Conservation (phyloP, 768 basidiomycete genomes). For the Hydnomerulius pinastri region DNA sequence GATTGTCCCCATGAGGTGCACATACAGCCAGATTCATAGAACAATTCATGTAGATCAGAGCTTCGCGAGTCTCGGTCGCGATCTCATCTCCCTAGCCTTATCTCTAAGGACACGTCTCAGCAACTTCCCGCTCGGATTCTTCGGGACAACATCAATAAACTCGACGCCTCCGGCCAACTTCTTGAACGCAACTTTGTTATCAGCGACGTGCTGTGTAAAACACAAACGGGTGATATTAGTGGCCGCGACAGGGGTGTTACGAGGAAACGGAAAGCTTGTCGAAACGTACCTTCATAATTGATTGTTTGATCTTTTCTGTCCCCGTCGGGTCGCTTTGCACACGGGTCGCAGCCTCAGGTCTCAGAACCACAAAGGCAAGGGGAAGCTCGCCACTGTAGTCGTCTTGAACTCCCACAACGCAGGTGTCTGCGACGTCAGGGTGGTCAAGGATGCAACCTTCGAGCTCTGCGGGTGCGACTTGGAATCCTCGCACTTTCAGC, state of each 20-base stretch:
- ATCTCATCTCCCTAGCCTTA: conserved; percentile 36
- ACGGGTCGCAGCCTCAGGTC: conserved; percentile 38
- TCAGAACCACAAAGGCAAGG: conserved; percentile 65
- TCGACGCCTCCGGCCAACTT: conserved; percentile 61
- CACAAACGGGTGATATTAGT: background rate
- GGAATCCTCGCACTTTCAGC: conserved; percentile 60
- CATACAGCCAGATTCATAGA: too few species aligned
- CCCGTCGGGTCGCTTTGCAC: conserved; percentile 33
- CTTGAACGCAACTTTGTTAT: conserved; percentile 62
- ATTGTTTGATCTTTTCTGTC: conserved; percentile 36
- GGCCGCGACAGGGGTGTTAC: too few species aligned
- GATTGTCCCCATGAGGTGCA: too few species aligned
- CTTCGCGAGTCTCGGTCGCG: conserved; percentile 23
- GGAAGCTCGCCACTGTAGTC: conserved; percentile 80
- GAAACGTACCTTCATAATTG: conserved; percentile 57
- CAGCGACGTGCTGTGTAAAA: conserved; percentile 51
- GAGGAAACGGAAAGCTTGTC: too few species aligned
- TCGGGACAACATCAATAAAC: conserved; percentile 63
- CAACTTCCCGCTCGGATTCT: conserved; percentile 73
- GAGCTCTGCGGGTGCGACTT: conserved; percentile 67
- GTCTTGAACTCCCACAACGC: conserved; percentile 68
- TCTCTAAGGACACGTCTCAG: conserved; percentile 57
- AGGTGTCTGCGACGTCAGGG: conserved; percentile 59
- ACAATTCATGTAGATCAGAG: conserved; percentile 20
- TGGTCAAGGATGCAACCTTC: conserved; percentile 66